Evolutionary conservation across 345 rosid genomes (phyloP).

Genomic region (Hirschfeldia incana): DNA sequence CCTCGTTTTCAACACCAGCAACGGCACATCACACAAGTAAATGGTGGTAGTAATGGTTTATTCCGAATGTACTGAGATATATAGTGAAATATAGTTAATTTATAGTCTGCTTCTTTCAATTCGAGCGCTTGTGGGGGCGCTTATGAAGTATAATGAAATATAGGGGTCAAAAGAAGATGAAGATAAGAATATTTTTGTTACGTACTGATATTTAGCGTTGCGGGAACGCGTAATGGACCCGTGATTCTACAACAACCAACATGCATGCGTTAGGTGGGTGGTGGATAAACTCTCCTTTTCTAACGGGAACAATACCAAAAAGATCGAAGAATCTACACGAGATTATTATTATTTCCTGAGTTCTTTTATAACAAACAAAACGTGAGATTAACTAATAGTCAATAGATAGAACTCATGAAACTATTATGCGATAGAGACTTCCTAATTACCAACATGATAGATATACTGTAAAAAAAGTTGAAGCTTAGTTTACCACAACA

Average conservation of each 20-base stretch:
- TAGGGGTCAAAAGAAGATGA: not conserved
- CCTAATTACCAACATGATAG: not conserved
- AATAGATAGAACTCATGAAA: not conserved
- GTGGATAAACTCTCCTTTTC: not conserved
- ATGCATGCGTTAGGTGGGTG: not conserved
- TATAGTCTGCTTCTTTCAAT: not conserved
- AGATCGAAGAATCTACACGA: slow-evolving; percentile 17
- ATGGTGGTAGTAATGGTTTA: not conserved
- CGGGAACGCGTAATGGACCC: slow-evolving; percentile 28
- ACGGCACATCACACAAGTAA: not conserved
- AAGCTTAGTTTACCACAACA: slow-evolving; percentile 16
- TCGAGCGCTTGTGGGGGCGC: not conserved
- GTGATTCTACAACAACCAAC: not conserved
- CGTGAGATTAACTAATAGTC: not conserved
- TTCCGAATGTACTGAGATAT: not conserved
- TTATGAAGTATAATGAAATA: not conserved
- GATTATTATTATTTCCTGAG: not conserved
- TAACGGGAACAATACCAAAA: slow-evolving; percentile 9
- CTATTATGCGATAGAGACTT: not conserved
- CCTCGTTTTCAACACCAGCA: not conserved
- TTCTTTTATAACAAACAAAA: not conserved
- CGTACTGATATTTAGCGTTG: slow-evolving; percentile 28
- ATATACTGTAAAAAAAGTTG: not conserved
- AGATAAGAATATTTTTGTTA: not conserved
- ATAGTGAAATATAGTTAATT: not conserved